Percentiles rank a stretch among this genome's conserved stretches.
phyloP scores from a whole-genome alignment of 805 yeast species.

The Monosporozyma yasuniensis region DNA sequence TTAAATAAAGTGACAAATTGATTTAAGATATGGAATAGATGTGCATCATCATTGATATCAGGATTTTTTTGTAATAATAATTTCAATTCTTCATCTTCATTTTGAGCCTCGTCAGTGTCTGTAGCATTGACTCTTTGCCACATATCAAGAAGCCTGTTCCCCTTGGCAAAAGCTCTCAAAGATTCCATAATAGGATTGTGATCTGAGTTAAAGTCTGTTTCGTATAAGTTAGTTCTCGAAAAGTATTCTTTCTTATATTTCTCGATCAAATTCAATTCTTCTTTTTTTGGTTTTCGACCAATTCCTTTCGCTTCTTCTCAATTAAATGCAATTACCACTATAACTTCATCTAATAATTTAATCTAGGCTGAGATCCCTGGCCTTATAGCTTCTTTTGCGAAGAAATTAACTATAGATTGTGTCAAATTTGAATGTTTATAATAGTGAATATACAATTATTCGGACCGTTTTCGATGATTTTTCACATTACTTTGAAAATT shows the following conservation, averaged over 20 bases:
- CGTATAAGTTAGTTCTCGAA: not conserved
- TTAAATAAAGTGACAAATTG: slow-evolving; percentile 15
- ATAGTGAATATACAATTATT: too few relatives aligned
- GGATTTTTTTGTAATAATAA: not conserved
- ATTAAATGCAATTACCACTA: not conserved
- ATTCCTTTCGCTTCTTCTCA: too few relatives aligned
- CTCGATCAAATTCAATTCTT: not conserved
- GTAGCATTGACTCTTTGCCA: not conserved
- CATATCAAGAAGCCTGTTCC: slow-evolving; percentile 3
- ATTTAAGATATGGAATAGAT: slow-evolving; percentile 19
- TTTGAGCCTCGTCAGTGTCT: not conserved
- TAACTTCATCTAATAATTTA: not conserved
- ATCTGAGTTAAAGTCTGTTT: not conserved
- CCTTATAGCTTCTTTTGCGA: too few relatives aligned
- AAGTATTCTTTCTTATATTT: not conserved
- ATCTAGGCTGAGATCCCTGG: too few relatives aligned
- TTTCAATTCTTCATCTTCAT: not conserved
- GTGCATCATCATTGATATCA: slow-evolving; percentile 12
- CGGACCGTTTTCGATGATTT: not conserved
- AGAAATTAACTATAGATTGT: too few relatives aligned
- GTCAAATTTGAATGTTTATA: not conserved
- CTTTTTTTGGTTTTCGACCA: too few relatives aligned
- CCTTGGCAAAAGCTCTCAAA: slow-evolving; percentile 7
- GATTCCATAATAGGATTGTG: slow-evolving; percentile 12
- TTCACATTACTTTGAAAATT: not conserved